Percentiles rank a stretch among this genome's conserved stretches.
phyloP scores from a whole-genome alignment of 768 basidiomycete genomes.

The Rhizopogon vinicolor region DNA sequence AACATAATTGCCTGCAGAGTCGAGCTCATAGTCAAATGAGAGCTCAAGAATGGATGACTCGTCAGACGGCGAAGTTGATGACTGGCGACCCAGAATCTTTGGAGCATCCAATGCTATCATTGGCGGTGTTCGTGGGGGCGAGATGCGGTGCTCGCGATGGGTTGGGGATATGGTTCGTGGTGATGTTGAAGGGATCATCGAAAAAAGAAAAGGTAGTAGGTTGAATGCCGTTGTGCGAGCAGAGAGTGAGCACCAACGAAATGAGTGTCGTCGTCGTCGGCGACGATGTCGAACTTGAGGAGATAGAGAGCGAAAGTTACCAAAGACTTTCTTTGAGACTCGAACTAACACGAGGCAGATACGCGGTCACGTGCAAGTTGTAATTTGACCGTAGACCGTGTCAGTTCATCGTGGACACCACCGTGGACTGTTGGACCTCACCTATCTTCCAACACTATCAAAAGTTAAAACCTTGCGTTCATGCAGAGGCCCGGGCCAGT shows the following conservation, averaged over 20 bases:
- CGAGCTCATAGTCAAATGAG: constrained; percentile 43
- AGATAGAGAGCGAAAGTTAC: constrained; percentile 6
- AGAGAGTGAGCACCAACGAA: constrained; percentile 4
- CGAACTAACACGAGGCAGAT: constrained; percentile 32
- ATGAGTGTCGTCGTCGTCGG: constrained; percentile 15
- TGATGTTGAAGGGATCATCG: constrained; percentile 17
- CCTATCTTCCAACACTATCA: background rate
- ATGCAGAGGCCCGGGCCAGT: no score
- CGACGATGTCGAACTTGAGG: constrained; percentile 5
- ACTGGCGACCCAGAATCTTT: constrained; percentile 24
- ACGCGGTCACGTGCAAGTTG: constrained; percentile 30
- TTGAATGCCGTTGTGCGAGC: background rate
- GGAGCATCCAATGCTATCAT: constrained; percentile 21
- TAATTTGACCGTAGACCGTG: constrained; percentile 11
- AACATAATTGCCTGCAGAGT: constrained; percentile 41
- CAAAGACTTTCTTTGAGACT: constrained; percentile 21
- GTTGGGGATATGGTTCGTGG: constrained; percentile 24
- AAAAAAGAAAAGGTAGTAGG: background rate
- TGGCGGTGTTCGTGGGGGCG: constrained; percentile 27
- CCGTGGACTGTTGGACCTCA: background rate
- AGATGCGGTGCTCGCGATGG: constrained; percentile 24
- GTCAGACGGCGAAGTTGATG: constrained; percentile 36
- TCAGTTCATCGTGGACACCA: constrained; percentile 1
- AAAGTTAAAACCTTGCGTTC: no score
- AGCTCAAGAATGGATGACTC: constrained; percentile 43